Evolutionary conservation across 1,284 basidiomycete genomes (phyloP), one percentile per base, ranked within the genome.

Genomic region (Sparassis latifolia): DNA sequence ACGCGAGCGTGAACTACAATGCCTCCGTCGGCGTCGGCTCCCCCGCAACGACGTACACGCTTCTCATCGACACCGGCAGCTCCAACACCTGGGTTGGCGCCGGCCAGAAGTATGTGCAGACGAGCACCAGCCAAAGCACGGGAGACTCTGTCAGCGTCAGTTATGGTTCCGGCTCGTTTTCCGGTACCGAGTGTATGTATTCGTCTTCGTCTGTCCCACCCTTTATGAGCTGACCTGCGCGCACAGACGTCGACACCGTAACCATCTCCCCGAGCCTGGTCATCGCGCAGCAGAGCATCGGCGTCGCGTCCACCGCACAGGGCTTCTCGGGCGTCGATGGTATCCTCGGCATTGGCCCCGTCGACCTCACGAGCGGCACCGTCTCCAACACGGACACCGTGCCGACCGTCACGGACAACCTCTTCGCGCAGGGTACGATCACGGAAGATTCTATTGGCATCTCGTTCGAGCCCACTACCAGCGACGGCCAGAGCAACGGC

Each of bases 51-150:
- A 62, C 66, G 12, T 86, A 80, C 76, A 68, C 62, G 2, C 73
- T 83, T 48, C 64, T 82, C 52, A 76, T 83, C 41, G 80, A 82
- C 53, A 82, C 78, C 0, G 79, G 78, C 66, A 66, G 64, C 53
- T 72, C 67, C 48, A 71, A 69, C 58, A 80, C 76, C 10, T 80
- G 77, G 78, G 61, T 82, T 33, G 78, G 79, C 29, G 81, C 80
- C 3, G 66, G 57, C 51, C 70, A 70, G 57, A 47, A 63, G 39
- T 80, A 76, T 59, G 62, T 52, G n/a, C 56, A 54, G 45, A 77
- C 73, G 4, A 66, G 58, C 47, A 74, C 71, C 3, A 76, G 75
- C 58, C 57, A 70, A 43, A 63, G 66, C 54, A 80, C 77, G 12
- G 66, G 70, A 0, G 62, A 71, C 48, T 60, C 49, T 29, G 72